Base-by-base conservation (phyloP, 345 rosid species). In the Murraya paniculata region DNA sequence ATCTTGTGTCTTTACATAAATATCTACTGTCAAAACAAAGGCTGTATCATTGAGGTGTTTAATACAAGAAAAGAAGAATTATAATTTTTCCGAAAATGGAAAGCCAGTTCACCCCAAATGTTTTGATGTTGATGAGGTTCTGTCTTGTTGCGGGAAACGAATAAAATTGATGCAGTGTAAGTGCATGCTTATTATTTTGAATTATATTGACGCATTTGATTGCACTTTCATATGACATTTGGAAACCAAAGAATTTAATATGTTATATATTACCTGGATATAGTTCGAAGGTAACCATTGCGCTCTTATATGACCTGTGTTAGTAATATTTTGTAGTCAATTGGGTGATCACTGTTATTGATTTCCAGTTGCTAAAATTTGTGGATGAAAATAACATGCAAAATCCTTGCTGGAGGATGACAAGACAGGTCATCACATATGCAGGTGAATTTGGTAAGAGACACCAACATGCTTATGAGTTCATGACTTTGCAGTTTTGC, bases 401-500 rank as follows among this genome's bases (percentile, higher is more conserved):
- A 31, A 74, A 41, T 62, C 22, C 41, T 62, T 30, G 2, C 69
- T 21, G 45, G 41, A 73, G 36, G 41, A 62, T 74, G 38, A 24
- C 5, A 13, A 27, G 59, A 30, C 30, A 27, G 58, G 58, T 61
- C 57, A 39, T 62, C 28, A 1, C 59, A 10, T 74, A 19, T 11
- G 59, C 35, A 38, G 70, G 59, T 62, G n/a, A 72, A 45, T 61
- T 69, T 60, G 18, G 77, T 16, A 18, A 38, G 58, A 41, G 41
- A 36, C 45, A 22, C 68, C 53, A 28, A 59, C 39, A 11, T 39
- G 36, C 27, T 25, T 38, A 21, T 27, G 64, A 74, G 69, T 25
- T 22, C 69, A 74, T 19, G 24, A 13, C 0, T 74, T 19, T 27
- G 48, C 68, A 9, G 77, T 68, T 74, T 64, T 62, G 77, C 50